These are phyloP conservation scores for Flagelloscypha sp. DNA, from an alignment of 768 basidiomycete species.

Conservation along the genomic window DNA sequence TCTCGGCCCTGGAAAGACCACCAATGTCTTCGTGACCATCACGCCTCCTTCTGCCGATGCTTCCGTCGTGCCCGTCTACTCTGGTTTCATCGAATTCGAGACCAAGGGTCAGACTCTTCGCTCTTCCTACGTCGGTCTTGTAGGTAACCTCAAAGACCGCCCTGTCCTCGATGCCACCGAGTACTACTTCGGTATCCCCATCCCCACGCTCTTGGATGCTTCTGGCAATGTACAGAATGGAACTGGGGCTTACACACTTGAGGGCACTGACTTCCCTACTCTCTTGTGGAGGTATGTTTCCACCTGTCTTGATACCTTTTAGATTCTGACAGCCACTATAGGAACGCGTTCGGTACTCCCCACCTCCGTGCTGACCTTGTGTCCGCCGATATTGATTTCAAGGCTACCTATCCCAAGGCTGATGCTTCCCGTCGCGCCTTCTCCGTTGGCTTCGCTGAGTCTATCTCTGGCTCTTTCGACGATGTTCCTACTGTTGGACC, in stretches of 20 bases:
- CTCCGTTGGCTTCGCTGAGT: too few species aligned
- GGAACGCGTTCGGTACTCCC: constrained; percentile 47
- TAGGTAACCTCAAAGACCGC: constrained; percentile 34
- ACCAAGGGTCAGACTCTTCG: constrained; percentile 28
- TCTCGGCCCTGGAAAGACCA: constrained; percentile 33
- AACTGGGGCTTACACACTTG: constrained; percentile 41
- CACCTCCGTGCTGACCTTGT: constrained; percentile 42
- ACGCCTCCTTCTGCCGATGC: constrained; percentile 36
- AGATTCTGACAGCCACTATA: too few species aligned
- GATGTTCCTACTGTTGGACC: constrained; percentile 10
- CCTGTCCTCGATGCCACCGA: constrained; percentile 46
- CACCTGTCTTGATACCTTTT: constrained; percentile 1
- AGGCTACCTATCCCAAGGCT: constrained; percentile 27
- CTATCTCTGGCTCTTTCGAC: constrained; percentile 29
- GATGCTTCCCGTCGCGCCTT: too few species aligned
- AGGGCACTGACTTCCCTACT: constrained; percentile 30
- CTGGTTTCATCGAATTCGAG: constrained; percentile 46
- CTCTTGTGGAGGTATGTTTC: constrained; percentile 28
- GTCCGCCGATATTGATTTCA: constrained; percentile 29
- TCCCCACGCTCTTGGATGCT: constrained; percentile 37
- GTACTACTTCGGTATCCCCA: constrained; percentile 33
- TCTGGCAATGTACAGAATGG: constrained; percentile 29
- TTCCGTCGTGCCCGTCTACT: constrained; percentile 46
- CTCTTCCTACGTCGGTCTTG: constrained; percentile 40
- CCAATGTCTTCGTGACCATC: constrained; percentile 36